Evolutionary conservation across 2,329 filamentous ascomycete genomes (phyloP), one percentile per base, ranked within the genome.

Genomic region (Ophiostoma sp.): DNA sequence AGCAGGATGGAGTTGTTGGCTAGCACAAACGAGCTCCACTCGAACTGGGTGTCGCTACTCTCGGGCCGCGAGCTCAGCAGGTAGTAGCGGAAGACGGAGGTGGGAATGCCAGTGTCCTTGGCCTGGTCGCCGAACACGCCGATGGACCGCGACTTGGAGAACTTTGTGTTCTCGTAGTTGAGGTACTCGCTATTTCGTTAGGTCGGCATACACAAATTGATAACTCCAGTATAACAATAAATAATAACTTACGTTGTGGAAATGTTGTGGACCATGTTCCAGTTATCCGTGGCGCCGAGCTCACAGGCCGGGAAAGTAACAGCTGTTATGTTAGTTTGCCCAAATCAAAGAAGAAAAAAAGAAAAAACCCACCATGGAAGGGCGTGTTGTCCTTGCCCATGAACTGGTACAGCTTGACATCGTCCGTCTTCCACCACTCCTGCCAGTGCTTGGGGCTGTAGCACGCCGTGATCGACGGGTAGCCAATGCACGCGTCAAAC

Each of bases 31-130:
- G 89, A 86, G 71, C 71, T 71, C 74, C 74, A 75, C 68, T 75
- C 74, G n/a, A 75, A 75, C 71, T 86, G 91, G 0, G 92, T 90
- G 77, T 97, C 94, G 68, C 90, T 87, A 13, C 89, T 90, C 79
- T 97, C 94, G 0, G 94, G 94, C 70, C 94, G 87, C 78, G 91
- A 90, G 64, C 93, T 90, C 52, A 97, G 84, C 31, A 97, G 86
- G 81, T 95, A 97, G 80, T 94, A 97, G 74, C 94, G 86, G 92
- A 93, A 97, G n/a, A 97, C 92, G 73, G 94, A 92, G 0, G 93
- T 84, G 20, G 90, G 86, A 23, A 97, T 86, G 27, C 93, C 93
- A 10, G 93, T 97, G 70, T 96, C 89, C 80, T 91, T 90, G 66
- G 92, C 94, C 76, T 91, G 93, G 80, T 92, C 94, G 68, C 94